A percentile compares a stretch with the other conserved stretches of the same genome.
These are phyloP conservation scores for Saccharomyces pastorianus DNA, from an alignment of 1,139 yeast species.

Conservation along the genomic window DNA sequence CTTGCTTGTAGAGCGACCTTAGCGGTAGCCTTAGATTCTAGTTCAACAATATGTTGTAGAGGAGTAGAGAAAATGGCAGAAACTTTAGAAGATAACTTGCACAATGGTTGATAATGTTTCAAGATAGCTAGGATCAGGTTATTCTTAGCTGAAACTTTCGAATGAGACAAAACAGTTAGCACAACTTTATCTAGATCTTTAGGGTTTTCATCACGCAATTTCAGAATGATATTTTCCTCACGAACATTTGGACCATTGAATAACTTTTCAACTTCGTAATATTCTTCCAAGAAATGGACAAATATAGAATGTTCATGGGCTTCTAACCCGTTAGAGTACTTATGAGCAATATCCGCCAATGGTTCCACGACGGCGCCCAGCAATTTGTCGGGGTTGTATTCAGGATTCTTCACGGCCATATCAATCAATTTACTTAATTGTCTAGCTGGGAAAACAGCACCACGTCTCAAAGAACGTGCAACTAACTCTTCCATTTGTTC, in stretches of 20 bases:
- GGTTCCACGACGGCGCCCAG: slow-evolving; percentile 63
- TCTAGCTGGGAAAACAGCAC: slow-evolving; percentile 89
- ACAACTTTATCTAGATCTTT: slow-evolving; percentile 69
- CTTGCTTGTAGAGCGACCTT: slow-evolving; percentile 95
- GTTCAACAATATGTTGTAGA: slow-evolving; percentile 70
- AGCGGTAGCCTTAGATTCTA: slow-evolving; percentile 83
- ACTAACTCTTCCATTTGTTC: slow-evolving; percentile 55
- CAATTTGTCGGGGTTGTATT: slow-evolving; percentile 42
- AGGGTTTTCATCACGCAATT: slow-evolving; percentile 79
- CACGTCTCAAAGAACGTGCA: slow-evolving; percentile 58
- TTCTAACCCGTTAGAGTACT: slow-evolving; percentile 66
- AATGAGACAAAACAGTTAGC: slow-evolving; percentile 70
- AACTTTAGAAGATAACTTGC: slow-evolving; percentile 58
- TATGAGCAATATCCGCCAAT: slow-evolving; percentile 56
- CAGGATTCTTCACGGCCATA: slow-evolving; percentile 32
- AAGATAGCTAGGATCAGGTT: slow-evolving; percentile 80
- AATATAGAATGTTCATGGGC: slow-evolving; percentile 79
- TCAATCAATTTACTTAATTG: slow-evolving; percentile 52
- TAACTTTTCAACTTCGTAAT: slow-evolving; percentile 66
- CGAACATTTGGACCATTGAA: slow-evolving; percentile 69
- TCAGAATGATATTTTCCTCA: slow-evolving; percentile 80
- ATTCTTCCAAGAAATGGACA: slow-evolving; percentile 59
- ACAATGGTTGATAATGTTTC: slow-evolving; percentile 67
- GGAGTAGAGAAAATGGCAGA: slow-evolving; percentile 64
- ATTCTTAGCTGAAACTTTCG: slow-evolving; percentile 89